phyloP scores from a whole-genome alignment of 768 basidiomycete species.

The Amanita thiersii region DNA sequence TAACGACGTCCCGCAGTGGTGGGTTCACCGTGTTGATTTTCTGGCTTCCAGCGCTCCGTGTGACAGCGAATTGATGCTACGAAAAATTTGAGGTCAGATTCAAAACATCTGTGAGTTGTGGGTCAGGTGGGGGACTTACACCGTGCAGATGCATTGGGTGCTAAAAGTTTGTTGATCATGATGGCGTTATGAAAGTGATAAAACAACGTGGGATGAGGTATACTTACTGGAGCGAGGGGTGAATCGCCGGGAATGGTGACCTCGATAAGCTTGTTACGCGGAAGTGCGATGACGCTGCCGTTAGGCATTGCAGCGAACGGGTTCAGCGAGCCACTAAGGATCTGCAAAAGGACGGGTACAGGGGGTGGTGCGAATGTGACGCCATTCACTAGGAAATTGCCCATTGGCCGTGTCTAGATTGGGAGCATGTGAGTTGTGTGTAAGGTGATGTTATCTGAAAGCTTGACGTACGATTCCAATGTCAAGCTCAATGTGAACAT shows the following conservation, averaged over 20 bases:
- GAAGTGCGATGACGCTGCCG: conserved; percentile 26
- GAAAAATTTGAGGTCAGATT: conserved; percentile 14
- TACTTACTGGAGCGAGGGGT: conserved; percentile 25
- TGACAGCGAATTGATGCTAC: conserved; percentile 32
- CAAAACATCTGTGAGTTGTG: too few species aligned
- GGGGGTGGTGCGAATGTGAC: conserved; percentile 19
- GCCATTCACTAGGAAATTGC: conserved; percentile 18
- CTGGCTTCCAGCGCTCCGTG: conserved; percentile 25
- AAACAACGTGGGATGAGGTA: too few species aligned
- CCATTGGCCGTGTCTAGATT: neutral
- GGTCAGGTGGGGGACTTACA: too few species aligned
- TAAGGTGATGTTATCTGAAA: neutral
- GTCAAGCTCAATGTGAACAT: neutral
- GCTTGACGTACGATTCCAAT: neutral
- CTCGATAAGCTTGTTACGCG: conserved; percentile 28
- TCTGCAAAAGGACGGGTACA: conserved; percentile 31
- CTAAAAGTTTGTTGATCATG: too few species aligned
- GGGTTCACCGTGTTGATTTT: conserved; percentile 39
- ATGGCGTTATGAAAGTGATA: too few species aligned
- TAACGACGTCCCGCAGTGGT: conserved; percentile 44
- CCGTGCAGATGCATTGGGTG: conserved; percentile 36
- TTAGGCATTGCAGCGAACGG: conserved; percentile 21
- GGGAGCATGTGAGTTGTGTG: neutral
- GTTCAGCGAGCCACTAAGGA: conserved; percentile 25
- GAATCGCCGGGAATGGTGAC: conserved; percentile 24